Base-by-base conservation (phyloP, 1,284 basidiomycete species). In the Neolentinus lepideus region DNA sequence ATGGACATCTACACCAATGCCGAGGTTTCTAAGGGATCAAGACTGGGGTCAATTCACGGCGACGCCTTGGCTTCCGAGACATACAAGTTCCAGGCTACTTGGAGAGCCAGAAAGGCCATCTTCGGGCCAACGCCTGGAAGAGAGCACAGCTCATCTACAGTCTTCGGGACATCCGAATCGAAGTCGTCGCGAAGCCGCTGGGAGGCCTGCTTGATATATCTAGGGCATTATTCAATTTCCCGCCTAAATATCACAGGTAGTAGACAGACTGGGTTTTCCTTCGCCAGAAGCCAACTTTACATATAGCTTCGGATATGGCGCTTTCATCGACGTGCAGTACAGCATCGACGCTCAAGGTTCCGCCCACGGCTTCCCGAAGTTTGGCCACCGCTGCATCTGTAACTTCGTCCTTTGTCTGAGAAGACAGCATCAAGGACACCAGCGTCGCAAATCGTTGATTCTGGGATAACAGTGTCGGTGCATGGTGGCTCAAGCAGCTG, bases 1-100 rank as follows among this genome's bases (percentile, higher is more conserved):
- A 65, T 99, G 94, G 0, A 93, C 89, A 63, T 98, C 96, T 0
- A 98, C 95, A 0, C 96, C 96, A 36, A 99, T 97, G 0, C 95
- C 96, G n/a, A 82, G 77, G 63, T 97, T 95, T 50, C 92, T 92
- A 62, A 19, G 56, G 2, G 11, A 45, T 26, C 9, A 56, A 26
- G 29, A 53, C 53, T 54, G 58, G 50, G 3, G 54, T 19, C 3
- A 53, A 25, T 24, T 22, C 27, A 24, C 35, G 31, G 51, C 52
- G 19, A 6, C 51, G 14, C 27, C 24, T 46, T 46, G 11, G 35
- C 21, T 38, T 4, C 29, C 14, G 36, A 33, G 36, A 66, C 84
- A 56, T 63, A 92, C 90, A 92, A 66, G 58, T 89, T 79, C 94
- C 94, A 97, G 14, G 85, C 92, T 51, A 82, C 79, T 60, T 95